Percentiles rank a stretch among this genome's conserved stretches.
Conservation (phyloP, 2,329 filamentous ascomycete genomes). For the Orbilia blumenaviensis region DNA sequence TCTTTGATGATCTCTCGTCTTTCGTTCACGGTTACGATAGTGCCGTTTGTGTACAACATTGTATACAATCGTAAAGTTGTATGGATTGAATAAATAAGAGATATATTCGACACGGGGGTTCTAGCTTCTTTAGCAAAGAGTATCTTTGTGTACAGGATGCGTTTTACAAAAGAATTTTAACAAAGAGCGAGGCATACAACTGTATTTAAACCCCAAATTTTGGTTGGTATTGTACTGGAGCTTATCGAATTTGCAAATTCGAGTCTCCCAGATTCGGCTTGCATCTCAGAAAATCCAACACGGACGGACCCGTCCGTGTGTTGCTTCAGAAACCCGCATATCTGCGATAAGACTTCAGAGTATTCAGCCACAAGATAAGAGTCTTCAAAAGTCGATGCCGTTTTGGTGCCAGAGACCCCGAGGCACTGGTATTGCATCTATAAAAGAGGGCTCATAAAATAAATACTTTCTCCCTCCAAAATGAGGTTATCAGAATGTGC, state of each 20-base stretch:
- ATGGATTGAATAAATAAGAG: not conserved
- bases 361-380: not conserved
- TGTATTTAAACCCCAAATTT: not conserved
- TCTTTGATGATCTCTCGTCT: slow-evolving; percentile 64
- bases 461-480: no score
- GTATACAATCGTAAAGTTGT: not conserved
- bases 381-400: not conserved
- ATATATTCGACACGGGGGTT: not conserved
- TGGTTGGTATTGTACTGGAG: not conserved
- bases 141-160: not conserved
- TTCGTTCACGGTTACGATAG: slow-evolving; percentile 66
- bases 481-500: no score
- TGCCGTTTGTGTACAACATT: slow-evolving; percentile 65
- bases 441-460: no score
- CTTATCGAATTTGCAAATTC: not conserved
- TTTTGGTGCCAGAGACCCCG: no score
- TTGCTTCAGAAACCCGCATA: slow-evolving; percentile 18
- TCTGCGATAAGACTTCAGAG: not conserved
- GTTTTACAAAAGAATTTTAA: not conserved
- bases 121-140: not conserved
- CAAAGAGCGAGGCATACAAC: not conserved
- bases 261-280: not conserved
- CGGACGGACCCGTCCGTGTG: slow-evolving; percentile 27
- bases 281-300: slow-evolving; percentile 25
- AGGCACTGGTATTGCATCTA: not conserved